Base-by-base conservation (phyloP, 148 eudicot species). In the Cornus florida region DNA sequence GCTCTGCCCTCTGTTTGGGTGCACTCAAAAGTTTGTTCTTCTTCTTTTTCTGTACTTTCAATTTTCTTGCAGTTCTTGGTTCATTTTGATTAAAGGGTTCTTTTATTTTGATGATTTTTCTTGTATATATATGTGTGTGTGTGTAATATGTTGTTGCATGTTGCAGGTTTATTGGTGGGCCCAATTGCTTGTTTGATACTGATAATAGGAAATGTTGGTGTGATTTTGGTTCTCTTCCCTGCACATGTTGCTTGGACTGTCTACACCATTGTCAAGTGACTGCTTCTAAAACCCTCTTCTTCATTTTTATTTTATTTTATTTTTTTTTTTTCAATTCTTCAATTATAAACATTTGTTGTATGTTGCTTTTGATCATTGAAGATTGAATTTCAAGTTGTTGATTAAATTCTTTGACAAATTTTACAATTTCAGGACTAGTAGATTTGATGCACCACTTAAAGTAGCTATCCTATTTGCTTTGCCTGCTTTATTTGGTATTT, bases 91-190 rank as follows among this genome's bases (percentile, higher is more conserved):
- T 69, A 20, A 11, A 48, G 67, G 76, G 41, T 79, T 79, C 43
- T 70, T 60, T 20, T 23, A 31, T 23, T 67, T 53, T 76, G 68
- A 28, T 60, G 56, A 6, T 67, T 39, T 60, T 57, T 77, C 39
- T n/a, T 69, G 28, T 50, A 56, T 41, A 59, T 38, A 41, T 22
- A 65, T 9, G 19, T 39, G 23, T 62, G 76, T 64, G 71, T 72
- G 20, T 56, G 48, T 5, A 75, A 70, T 13, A 46, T 28, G 28
- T 28, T 28, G 28, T 64, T 73, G 5, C 31, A 39, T 67, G 38
- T 46, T 80, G 81, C 88, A 95, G 97, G 95, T 80, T 67, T 95
- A 78, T n/a, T 93, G 82, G 90, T 96, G 82, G 99, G 98, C 85
- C 98, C 97, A 72, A 81, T 95, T 88, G 97, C 98, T 78, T 87